Evolutionary conservation across 768 basidiomycete genomes (phyloP), one percentile per base, ranked within the genome.

Genomic region (Amanita exitialis): DNA sequence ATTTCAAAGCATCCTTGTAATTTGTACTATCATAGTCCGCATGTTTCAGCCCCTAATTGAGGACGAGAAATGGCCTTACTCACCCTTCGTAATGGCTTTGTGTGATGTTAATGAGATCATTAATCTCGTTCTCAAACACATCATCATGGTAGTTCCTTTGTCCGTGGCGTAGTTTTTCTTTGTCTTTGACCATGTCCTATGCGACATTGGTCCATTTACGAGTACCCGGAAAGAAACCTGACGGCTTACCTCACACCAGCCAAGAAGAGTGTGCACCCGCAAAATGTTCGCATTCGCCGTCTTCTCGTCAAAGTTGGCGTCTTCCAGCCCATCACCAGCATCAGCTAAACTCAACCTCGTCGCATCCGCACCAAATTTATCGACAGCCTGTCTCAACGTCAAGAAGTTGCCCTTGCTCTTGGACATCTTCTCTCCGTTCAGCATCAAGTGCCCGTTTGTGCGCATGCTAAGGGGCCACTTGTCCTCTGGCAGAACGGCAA

Each of bases 221-320:
- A 54, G 7, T 27, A n/a, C 18, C 39, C 36, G 4, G 28, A 6
- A 35, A 28, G 42, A 44, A 3, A 52, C 28, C 43, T 44, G 41
- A 37, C 35, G 6, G 62, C 76, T 25, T 53, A 91, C 91, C 69
- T 95, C 86, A 59, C 90, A 93, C 94, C 95, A 99, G 3, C 75
- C 77, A 56, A 93, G 72, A 60, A 96, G 70, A 0, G 95, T 98
- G 64, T 94, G 86, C 55, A 99, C 72, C 47, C 96, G 79, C 63
- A 98, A 66, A 62, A 99, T 98, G 55, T 90, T 92, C 9, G 96
- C 93, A 63, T 98, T 99, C 15, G 96, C 96, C 4, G 86, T 89
- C 72, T 92, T 89, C 75, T 98, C 95, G 63, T 99, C 96, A 60
- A 98, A 99, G 73, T 99, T 99, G 41, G 95, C 95, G 67, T 99